A percentile compares a stretch with the other conserved stretches of the same genome.
Conservation (phyloP, 1,284 basidiomycete species). For the Ustilago esculenta region DNA sequence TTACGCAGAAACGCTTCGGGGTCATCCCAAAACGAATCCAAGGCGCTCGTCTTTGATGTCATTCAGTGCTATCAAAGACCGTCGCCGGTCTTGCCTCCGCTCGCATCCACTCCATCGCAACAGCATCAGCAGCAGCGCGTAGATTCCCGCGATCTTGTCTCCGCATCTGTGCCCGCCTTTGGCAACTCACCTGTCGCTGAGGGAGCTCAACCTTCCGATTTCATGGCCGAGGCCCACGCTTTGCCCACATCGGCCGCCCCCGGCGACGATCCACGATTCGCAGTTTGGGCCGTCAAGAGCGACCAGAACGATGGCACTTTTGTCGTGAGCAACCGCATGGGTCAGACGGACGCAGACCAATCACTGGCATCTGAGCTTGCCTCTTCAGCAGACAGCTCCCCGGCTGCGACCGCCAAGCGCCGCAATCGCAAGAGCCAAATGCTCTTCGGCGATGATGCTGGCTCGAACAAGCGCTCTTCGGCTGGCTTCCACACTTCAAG, state of each 20-base stretch:
- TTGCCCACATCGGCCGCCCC: slow-evolving; percentile 42
- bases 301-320: slow-evolving; percentile 32
- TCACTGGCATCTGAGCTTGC: slow-evolving; percentile 4
- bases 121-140: neutral
- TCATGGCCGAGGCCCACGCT: slow-evolving; percentile 36
- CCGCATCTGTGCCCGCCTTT: neutral
- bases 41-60: slow-evolving; percentile 50
- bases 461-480: slow-evolving; percentile 2
- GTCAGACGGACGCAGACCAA: slow-evolving; percentile 15
- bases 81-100: neutral
- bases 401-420: slow-evolving; percentile 17
- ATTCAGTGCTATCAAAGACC: slow-evolving; percentile 45
- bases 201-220: slow-evolving; percentile 5
- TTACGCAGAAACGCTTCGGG: neutral
- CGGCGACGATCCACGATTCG: slow-evolving; percentile 59
- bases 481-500: neutral
- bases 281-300: slow-evolving; percentile 53
- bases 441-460: slow-evolving; percentile 9
- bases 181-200: neutral
- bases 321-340: slow-evolving; percentile 32
- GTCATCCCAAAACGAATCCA: neutral
- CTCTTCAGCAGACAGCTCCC: slow-evolving; percentile 8
- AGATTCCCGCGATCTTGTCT: neutral
- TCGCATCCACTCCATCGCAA: neutral
- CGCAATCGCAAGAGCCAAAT: slow-evolving; percentile 24